Percentiles rank a stretch among this genome's conserved stretches.
These are phyloP conservation scores for Ophiosphaerella herpotricha DNA, from an alignment of 2,329 filamentous ascomycete species.

Conservation along the genomic window DNA sequence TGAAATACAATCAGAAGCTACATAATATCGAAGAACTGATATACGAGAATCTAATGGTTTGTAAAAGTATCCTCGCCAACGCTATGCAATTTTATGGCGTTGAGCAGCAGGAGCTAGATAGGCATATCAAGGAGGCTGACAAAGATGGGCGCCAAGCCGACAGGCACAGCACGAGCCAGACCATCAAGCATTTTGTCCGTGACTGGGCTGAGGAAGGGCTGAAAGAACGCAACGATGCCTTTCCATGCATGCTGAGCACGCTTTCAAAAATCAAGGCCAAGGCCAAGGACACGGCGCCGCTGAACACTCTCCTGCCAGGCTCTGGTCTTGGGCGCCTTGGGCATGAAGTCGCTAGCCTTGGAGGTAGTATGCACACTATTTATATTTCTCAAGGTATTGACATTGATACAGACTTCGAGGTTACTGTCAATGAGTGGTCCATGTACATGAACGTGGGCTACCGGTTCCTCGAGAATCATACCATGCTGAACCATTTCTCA, in stretches of 20 bases:
- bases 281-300: not conserved
- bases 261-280: conserved; percentile 14
- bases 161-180: conserved; percentile 56
- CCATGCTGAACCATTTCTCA: conserved; percentile 22
- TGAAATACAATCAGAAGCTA: conserved; percentile 49
- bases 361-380: conserved; percentile 30
- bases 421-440: conserved; percentile 63
- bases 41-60: conserved; percentile 52
- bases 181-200: conserved; percentile 62
- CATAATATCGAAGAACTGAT: conserved; percentile 51
- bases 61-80: conserved; percentile 51
- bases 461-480: conserved; percentile 52
- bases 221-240: conserved; percentile 52
- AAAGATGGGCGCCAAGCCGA: conserved; percentile 48
- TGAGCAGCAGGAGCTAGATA: conserved; percentile 50
- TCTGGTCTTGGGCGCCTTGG: conserved; percentile 59
- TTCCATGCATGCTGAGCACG: conserved; percentile 40
- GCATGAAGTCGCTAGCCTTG: conserved; percentile 54
- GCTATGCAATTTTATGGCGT: conserved; percentile 57
- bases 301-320: conserved; percentile 57
- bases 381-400: not conserved
- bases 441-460: conserved; percentile 62
- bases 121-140: conserved; percentile 47
- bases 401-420: conserved; percentile 50
- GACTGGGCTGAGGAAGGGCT: conserved; percentile 60